Evolutionary conservation across 257 asterid genomes (phyloP), one percentile per base, ranked within the genome.

Genomic region (Solanum clarkiae): DNA sequence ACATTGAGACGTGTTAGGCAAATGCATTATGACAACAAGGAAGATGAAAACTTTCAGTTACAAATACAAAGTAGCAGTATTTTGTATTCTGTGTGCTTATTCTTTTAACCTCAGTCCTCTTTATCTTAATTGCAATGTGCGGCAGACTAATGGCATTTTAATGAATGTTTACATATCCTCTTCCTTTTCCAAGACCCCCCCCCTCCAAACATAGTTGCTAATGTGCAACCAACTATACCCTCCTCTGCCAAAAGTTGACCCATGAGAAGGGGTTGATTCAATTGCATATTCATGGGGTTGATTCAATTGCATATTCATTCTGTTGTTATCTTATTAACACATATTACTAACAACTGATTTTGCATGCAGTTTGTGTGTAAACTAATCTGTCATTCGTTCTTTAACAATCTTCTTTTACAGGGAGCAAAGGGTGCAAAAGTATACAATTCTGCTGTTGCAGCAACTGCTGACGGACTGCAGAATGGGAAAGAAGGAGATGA

Each of bases 401-500:
- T 17, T 57, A n/a, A 44, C 74, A 54, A 81, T 84, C 80, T 55
- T 60, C 59, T 80, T 49, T 83, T 86, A 74, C 92, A 95, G 98
- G 91, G 93, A 32, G 92, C 98, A 71, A 94, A 94, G 91, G 96
- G 97, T 89, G 97, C 98, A 55, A 95, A 95, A 88, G 85, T 94
- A 77, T 91, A 92, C 88, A 93, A 88, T 90, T 94, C 97, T 77
- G 99, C 97, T 24, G 93, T 90, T 57, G 94, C 97, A 89, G 94
- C 93, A 45, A 87, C 92, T 12, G 92, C 45, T 51, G 98, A 95
- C 87, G 89, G 91, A 71, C 93, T 87, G 87, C 91, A 82, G 55
- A 62, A 69, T 83, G 97, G 99, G 81, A 92, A 92, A 88, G 98
- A 92, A 74, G 98, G 97, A 86, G 98, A 95, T 69, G 99, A 95